Evolutionary conservation across 768 basidiomycete genomes (phyloP), one percentile per base, ranked within the genome.

Genomic region (Lentinula sp.): DNA sequence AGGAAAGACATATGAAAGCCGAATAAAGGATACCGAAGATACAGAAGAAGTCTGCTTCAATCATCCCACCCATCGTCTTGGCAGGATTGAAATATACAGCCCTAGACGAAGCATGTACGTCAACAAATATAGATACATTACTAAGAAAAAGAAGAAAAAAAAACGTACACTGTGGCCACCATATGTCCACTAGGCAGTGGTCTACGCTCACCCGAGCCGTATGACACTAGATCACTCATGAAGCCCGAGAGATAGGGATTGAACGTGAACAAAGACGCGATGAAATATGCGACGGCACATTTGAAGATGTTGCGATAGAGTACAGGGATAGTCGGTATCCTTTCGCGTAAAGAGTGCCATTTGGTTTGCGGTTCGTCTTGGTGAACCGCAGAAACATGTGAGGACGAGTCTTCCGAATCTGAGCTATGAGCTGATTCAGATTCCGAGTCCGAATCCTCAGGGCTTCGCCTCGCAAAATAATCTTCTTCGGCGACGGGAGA

Each of bases 201-300:
- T n/a, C 72, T 71, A 16, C 73, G 71, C 15, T 78, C 76, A 8
- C 78, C 75, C 62, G 83, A 75, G 46, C 80, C 78, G 66, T 80
- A 76, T 4, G 82, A 76, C 6, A 83, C 75, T 63, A 87, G 65
- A 68, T 86, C 83, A 4, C 86, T 80, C 62, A 95, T 80, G 52
- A 91, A 72, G 7, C 78, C 78, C 9, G 94, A 87, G 11, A 99
- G 78, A 28, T 77, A 75, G 0, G 91, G 87, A 3, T 86, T 85
- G 69, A 93, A 98, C 1, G 97, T 99, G 80, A 98, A 99, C 10
- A 98, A 78, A 0, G 91, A 93, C 4, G 82, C 95, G 57, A 98
- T 74, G 65, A 93, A 85, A 73, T 99, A 99, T 0, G 95, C 91
- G 16, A 98, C 76, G 2, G 87, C 82, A 74, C 97, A 99, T 75